A percentile compares a stretch with the other conserved stretches of the same genome.
Evolutionary conservation across 371 early-diverging fungal genomes (phyloP).

Genomic region (Mortierella sp.): DNA sequence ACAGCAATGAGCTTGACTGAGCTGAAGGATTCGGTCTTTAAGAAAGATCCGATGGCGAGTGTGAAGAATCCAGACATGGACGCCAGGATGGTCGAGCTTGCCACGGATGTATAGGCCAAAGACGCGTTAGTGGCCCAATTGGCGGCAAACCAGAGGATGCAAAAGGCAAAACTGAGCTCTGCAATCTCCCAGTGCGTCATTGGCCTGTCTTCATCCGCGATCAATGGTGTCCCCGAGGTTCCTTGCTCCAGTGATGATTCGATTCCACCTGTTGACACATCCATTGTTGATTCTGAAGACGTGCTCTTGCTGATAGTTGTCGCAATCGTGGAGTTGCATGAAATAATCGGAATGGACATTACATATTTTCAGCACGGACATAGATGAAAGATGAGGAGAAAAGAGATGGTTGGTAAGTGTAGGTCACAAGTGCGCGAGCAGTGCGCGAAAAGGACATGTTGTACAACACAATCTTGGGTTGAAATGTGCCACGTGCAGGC

Average conservation of each 20-base stretch:
- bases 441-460: not conserved
- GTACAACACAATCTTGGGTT: not conserved
- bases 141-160: slow-evolving; percentile 87
- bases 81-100: slow-evolving; percentile 84
- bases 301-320: not conserved
- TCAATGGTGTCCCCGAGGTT: slow-evolving; percentile 8
- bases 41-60: slow-evolving; percentile 76
- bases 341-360: not conserved
- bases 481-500: slow-evolving; percentile 6
- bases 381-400: not conserved
- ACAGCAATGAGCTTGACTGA: slow-evolving; percentile 72
- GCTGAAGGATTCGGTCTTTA: slow-evolving; percentile 75
- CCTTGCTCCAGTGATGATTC: slow-evolving; percentile 40
- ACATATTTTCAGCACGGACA: not conserved
- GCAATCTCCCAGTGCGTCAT: slow-evolving; percentile 69
- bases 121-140: slow-evolving; percentile 85
- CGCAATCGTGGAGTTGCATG: not conserved
- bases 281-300: not conserved
- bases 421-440: not conserved
- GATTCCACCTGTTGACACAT: slow-evolving; percentile 5
- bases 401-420: not conserved
- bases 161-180: slow-evolving; percentile 79
- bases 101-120: slow-evolving; percentile 85
- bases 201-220: slow-evolving; percentile 28
- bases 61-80: slow-evolving; percentile 88